Evolutionary conservation across 169 alveolate genomes (phyloP), one percentile per base, ranked within the genome.

Genomic region (Babesia sp.): DNA sequence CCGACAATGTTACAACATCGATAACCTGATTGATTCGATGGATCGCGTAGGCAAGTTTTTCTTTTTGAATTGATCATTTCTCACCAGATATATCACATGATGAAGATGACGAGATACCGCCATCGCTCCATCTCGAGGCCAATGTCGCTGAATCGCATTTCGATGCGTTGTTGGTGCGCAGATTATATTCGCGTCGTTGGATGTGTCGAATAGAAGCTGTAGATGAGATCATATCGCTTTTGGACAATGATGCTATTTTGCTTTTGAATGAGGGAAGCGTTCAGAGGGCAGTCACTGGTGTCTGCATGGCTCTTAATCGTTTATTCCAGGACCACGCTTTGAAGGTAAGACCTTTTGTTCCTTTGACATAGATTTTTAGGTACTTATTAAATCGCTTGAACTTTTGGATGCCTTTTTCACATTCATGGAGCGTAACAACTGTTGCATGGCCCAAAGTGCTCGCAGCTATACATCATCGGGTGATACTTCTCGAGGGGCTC

Each of bases 311-410:
- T 2, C 51, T 64, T 16, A 12, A 41, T 16, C 59, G 74, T 8
- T 29, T 64, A 12, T 64, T 64, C 63, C 60, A 45, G 74, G 74
- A 64, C 26, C 74, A 64, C 51, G 74, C 74, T 14, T 51, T 64
- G 33, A 64, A 64, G 61, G 74, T 64, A 60, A 29, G 24, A 9
- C 22, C 26, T 16, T 0, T 0, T 22, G 2, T 4, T 37, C 11
- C n/a, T 2, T n/a, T 12, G 4, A 11, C 8, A 39, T 26, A 18
- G 31, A 0, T 7, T 5, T 29, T 0, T 31, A 64, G 74, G 74
- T 64, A 26, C 36, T 64, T 2, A 50, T 64, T 18, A 64, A 64
- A 48, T 64, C 74, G 14, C 74, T 64, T 3, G 74, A 64, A 1
- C 74, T 64, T 28, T 61, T 64, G 59, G 74, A 64, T 31, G 60